phyloP scores from a whole-genome alignment of 306 rosid species.

The Datisca glomerata region DNA sequence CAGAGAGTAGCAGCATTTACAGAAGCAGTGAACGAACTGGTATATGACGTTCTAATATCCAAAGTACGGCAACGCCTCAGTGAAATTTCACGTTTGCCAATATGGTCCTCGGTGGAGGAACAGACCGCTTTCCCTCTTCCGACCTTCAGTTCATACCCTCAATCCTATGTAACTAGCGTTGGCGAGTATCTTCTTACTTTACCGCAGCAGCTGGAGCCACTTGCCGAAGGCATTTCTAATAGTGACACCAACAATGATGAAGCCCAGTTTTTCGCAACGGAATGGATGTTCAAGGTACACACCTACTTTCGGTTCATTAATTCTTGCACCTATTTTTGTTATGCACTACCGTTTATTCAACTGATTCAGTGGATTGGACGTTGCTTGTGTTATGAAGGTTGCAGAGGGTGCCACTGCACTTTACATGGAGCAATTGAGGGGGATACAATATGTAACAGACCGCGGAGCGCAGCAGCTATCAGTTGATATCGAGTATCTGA shows the following conservation, averaged over 20 bases:
- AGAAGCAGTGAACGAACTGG: constrained; percentile 91
- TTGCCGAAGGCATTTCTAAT: constrained; percentile 87
- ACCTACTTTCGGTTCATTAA: background rate
- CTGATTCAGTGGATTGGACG: background rate
- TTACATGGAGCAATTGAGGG: constrained; percentile 82
- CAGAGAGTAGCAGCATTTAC: constrained; percentile 93
- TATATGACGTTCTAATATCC: constrained; percentile 93
- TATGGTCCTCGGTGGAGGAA: constrained; percentile 90
- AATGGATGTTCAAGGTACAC: constrained; percentile 98
- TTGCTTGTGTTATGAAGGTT: constrained; percentile 32
- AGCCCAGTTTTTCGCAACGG: constrained; percentile 96
- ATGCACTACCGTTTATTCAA: background rate
- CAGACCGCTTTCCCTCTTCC: constrained; percentile 77
- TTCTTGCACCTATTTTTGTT: background rate
- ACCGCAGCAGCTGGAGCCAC: constrained; percentile 99
- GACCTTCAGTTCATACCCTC: constrained; percentile 90
- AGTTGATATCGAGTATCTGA: constrained; percentile 84
- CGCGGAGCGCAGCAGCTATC: constrained; percentile 90
- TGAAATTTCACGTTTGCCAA: constrained; percentile 72
- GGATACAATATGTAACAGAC: constrained; percentile 74
- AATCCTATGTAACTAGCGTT: constrained; percentile 74
- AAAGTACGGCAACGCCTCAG: constrained; percentile 92
- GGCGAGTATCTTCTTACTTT: constrained; percentile 95
- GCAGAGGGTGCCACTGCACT: constrained; percentile 98
- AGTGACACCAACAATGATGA: constrained; percentile 67